Evolutionary conservation across 1,284 basidiomycete genomes (phyloP).

Genomic region (Agroathelia rolfsii): DNA sequence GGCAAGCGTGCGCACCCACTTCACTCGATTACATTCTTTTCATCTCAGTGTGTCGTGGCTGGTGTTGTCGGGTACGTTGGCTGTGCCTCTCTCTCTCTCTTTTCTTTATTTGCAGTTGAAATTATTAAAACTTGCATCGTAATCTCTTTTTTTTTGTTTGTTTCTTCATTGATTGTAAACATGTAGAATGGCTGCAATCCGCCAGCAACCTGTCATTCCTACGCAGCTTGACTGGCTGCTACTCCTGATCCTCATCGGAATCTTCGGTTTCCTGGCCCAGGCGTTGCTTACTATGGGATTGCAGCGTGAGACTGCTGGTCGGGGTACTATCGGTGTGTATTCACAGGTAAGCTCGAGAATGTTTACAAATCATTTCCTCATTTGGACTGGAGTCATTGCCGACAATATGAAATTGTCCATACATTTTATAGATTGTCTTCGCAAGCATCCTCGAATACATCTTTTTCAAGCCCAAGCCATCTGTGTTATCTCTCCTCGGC

Average conservation of each 20-base stretch:
- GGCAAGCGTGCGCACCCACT: constrained; percentile 66
- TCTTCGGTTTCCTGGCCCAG: constrained; percentile 55
- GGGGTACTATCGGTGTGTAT: constrained; percentile 54
- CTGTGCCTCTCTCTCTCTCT: background rate
- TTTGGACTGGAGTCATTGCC: background rate
- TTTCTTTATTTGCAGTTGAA: background rate
- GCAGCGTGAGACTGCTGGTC: constrained; percentile 53
- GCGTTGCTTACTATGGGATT: constrained; percentile 52
- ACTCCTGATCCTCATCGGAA: constrained; percentile 35
- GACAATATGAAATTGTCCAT: background rate
- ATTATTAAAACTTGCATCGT: no score
- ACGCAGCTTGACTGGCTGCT: constrained; percentile 34
- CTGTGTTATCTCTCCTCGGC: constrained; percentile 43
- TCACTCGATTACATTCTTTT: constrained; percentile 65
- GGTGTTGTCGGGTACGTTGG: constrained; percentile 35
- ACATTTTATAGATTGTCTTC: constrained; percentile 41
- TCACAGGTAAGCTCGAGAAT: constrained; percentile 32
- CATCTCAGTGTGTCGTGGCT: constrained; percentile 49
- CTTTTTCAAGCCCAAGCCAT: constrained; percentile 47
- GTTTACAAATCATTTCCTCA: background rate
- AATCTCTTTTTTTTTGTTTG: no score
- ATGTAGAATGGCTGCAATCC: constrained; percentile 37
- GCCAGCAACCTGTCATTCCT: constrained; percentile 35
- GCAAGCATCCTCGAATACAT: constrained; percentile 47
- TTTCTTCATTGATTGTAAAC: constrained; percentile 8